Percentiles rank a stretch among this genome's conserved stretches.
These are phyloP conservation scores for Jimgerdemannia lactiflua DNA, from an alignment of 192 early-diverging fungal genomes.

Conservation along the genomic window DNA sequence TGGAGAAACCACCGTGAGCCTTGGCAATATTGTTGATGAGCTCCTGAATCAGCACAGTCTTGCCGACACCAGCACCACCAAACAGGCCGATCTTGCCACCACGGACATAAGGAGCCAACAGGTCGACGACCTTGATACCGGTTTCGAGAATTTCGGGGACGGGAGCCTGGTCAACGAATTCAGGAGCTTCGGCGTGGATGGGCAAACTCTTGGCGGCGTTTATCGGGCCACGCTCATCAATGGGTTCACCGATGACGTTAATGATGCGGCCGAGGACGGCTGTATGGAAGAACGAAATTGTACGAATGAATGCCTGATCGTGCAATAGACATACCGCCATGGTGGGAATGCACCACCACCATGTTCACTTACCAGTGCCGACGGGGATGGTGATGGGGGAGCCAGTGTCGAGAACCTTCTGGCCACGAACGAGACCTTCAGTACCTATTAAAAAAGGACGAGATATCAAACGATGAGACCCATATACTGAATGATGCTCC, in stretches of 20 bases:
- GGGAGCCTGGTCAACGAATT: conserved; percentile 95
- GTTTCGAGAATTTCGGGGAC: conserved; percentile 94
- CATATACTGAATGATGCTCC: too few relatives aligned
- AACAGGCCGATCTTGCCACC: conserved; percentile 99
- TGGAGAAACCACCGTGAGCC: conserved; percentile 98
- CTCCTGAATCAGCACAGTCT: conserved; percentile 99
- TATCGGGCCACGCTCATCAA: conserved; percentile 98
- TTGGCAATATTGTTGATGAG: conserved; percentile 99
- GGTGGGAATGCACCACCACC: too few relatives aligned
- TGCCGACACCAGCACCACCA: conserved; percentile 99
- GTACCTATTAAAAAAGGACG: conserved; percentile 1
- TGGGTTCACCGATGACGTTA: conserved; percentile 98
- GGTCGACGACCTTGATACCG: conserved; percentile 99
- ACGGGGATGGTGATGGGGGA: conserved; percentile 90
- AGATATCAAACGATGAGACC: too few relatives aligned
- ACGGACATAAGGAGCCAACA: conserved; percentile 95
- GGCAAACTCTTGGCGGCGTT: conserved; percentile 80
- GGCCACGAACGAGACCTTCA: conserved; percentile 87
- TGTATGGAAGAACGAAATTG: too few relatives aligned
- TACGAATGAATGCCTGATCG: too few relatives aligned
- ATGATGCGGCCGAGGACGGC: conserved; percentile 98
- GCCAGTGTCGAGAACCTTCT: conserved; percentile 92
- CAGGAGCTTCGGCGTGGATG: conserved; percentile 92
- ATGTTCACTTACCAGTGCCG: conserved; percentile 53
- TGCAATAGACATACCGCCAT: too few relatives aligned